phyloP scores from a whole-genome alignment of 768 basidiomycete species.

The Hemileccinum impolitum region DNA sequence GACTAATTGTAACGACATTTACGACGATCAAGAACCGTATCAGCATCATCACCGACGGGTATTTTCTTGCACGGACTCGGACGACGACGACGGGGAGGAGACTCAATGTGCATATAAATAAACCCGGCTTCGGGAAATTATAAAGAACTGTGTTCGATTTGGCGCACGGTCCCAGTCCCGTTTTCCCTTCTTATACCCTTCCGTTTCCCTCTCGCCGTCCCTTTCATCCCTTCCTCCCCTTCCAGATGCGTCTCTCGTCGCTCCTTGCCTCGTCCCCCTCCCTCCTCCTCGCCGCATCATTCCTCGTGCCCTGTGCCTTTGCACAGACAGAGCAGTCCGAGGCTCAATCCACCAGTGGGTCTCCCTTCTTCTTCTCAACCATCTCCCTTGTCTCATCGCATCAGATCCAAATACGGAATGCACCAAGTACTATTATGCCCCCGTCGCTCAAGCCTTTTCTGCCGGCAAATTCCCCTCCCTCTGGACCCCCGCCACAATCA shows the following conservation, averaged over 20 bases:
- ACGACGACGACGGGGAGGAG: too few species aligned
- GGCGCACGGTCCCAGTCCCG: neutral
- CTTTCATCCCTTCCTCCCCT: neutral
- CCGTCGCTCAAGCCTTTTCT: constrained; percentile 26
- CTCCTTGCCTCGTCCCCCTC: neutral
- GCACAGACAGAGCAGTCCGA: neutral
- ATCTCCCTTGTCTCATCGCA: too few species aligned
- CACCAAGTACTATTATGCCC: constrained; percentile 37
- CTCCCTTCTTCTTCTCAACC: too few species aligned
- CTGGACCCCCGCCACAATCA: constrained; percentile 44
- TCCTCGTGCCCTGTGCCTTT: neutral
- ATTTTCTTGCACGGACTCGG: too few species aligned
- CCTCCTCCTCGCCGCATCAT: neutral
- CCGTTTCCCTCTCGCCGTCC: neutral
- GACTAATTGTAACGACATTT: too few species aligned
- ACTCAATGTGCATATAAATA: too few species aligned
- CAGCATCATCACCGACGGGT: too few species aligned
- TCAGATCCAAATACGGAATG: constrained; percentile 37
- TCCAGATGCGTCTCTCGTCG: neutral
- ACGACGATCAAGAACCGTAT: neutral
- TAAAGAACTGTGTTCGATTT: neutral
- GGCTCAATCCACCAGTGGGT: too few species aligned
- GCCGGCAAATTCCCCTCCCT: constrained; percentile 40
- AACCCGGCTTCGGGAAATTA: neutral
- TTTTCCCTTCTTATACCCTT: constrained; percentile 2